Percentiles rank a stretch among this genome's conserved stretches.
Conservation (phyloP, 805 yeast species). For the Candida alai region DNA sequence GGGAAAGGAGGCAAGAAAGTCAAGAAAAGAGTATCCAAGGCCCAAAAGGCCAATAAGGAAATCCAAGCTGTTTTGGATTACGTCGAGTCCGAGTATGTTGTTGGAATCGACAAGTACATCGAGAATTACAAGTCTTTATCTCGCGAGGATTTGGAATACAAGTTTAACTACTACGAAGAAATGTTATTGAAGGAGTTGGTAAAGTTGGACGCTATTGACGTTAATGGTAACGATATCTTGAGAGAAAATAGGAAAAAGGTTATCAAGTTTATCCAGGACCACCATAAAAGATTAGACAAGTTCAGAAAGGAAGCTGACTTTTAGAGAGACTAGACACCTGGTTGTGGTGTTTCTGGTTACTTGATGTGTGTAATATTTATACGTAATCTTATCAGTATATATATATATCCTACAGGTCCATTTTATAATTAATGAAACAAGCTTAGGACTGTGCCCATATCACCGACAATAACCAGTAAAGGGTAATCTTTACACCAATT, state of each 20-base stretch:
- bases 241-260: slow-evolving; percentile 56
- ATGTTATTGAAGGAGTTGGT: slow-evolving; percentile 62
- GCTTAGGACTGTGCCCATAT: background rate
- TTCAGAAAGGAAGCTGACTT: slow-evolving; percentile 30
- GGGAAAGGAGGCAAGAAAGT: slow-evolving; percentile 20
- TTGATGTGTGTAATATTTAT: slow-evolving; percentile 1
- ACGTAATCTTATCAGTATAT: background rate
- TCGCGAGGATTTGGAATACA: slow-evolving; percentile 39
- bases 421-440: background rate
- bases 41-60: slow-evolving; percentile 36
- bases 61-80: slow-evolving; percentile 37
- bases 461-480: background rate
- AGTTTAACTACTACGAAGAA: slow-evolving; percentile 60
- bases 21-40: slow-evolving; percentile 36
- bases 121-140: slow-evolving; percentile 22
- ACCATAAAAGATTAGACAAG: slow-evolving; percentile 53
- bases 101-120: slow-evolving; percentile 32
- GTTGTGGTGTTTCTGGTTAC: background rate
- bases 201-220: slow-evolving; percentile 63
- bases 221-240: slow-evolving; percentile 45
- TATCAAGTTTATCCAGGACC: slow-evolving; percentile 57
- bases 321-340: slow-evolving; percentile 6
- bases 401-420: background rate
- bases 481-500: slow-evolving; percentile 4
- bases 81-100: slow-evolving; percentile 39